Evolutionary conservation across 441 rosid genomes (phyloP).

Genomic region (Cnidoscolus chayamansa): DNA sequence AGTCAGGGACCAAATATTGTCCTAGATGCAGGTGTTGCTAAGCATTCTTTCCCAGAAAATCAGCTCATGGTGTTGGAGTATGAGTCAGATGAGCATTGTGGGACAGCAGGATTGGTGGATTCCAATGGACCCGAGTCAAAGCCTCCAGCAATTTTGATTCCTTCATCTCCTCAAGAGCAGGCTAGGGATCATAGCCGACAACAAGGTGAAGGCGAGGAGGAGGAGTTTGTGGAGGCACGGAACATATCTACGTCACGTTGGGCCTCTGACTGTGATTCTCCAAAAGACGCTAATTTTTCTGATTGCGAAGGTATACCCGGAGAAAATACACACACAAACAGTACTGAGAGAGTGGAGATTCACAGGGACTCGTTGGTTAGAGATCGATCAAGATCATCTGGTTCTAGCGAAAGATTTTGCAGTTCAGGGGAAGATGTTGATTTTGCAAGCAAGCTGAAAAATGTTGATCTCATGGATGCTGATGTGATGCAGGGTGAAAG

Average conservation of each 20-base stretch:
- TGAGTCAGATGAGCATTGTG: slow-evolving; percentile 17
- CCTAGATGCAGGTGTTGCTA: slow-evolving; percentile 22
- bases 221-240: slow-evolving; percentile 37
- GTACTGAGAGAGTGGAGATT: slow-evolving; percentile 47
- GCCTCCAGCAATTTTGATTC: slow-evolving; percentile 15
- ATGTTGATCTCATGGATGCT: slow-evolving; percentile 28
- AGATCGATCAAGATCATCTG: slow-evolving; percentile 25
- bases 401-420: slow-evolving; percentile 26
- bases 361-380: slow-evolving; percentile 33
- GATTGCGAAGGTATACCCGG: slow-evolving; percentile 32
- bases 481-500: slow-evolving; percentile 13
- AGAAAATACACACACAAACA: slow-evolving; percentile 18
- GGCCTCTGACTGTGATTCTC: slow-evolving; percentile 60
- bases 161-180: slow-evolving; percentile 16
- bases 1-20: slow-evolving; percentile 11
- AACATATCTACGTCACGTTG: slow-evolving; percentile 63
- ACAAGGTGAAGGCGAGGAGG: slow-evolving; percentile 35
- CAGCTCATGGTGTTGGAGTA: slow-evolving; percentile 20
- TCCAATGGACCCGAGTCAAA: background rate
- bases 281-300: slow-evolving; percentile 18
- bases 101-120: slow-evolving; percentile 2
- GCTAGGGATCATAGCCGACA: slow-evolving; percentile 22
- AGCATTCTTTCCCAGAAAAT: slow-evolving; percentile 7
- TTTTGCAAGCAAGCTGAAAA: slow-evolving; percentile 27
- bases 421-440: slow-evolving; percentile 25